phyloP scores from a whole-genome alignment of 805 yeast genomes.

The Yamadazyma sp. region DNA sequence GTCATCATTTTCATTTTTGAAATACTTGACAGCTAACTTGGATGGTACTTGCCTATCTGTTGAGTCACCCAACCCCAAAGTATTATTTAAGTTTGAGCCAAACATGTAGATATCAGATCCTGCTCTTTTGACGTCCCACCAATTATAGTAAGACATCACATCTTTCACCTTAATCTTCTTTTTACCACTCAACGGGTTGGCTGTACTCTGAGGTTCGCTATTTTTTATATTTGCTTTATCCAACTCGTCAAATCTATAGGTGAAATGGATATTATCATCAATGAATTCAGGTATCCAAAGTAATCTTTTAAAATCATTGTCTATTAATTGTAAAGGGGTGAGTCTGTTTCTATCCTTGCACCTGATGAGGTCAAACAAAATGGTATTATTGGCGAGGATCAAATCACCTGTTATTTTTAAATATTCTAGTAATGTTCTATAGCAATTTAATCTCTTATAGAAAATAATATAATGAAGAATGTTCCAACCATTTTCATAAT shows the following conservation, averaged over 20 bases:
- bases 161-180: constrained; percentile 5
- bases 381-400: constrained; percentile 15
- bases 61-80: constrained; percentile 65
- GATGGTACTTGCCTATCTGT: constrained; percentile 42
- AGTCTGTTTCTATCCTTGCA: constrained; percentile 67
- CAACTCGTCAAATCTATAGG: constrained; percentile 17
- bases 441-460: constrained; percentile 54
- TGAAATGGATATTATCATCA: constrained; percentile 27
- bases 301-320: constrained; percentile 42
- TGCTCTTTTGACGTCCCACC: constrained; percentile 48
- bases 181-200: not conserved
- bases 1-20: constrained; percentile 12
- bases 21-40: constrained; percentile 32
- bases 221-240: constrained; percentile 1
- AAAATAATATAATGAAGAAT: constrained; percentile 69
- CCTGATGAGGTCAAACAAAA: constrained; percentile 39
- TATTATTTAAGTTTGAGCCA: constrained; percentile 63
- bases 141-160: constrained; percentile 17
- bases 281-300: constrained; percentile 43
- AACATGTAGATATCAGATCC: constrained; percentile 58
- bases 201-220: not conserved
- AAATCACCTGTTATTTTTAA: constrained; percentile 13
- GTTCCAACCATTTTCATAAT: constrained; percentile 80
- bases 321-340: constrained; percentile 70
- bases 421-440: constrained; percentile 36